Evolutionary conservation across 1,284 basidiomycete species (phyloP).

Genomic region (Amylostereum areolatum): DNA sequence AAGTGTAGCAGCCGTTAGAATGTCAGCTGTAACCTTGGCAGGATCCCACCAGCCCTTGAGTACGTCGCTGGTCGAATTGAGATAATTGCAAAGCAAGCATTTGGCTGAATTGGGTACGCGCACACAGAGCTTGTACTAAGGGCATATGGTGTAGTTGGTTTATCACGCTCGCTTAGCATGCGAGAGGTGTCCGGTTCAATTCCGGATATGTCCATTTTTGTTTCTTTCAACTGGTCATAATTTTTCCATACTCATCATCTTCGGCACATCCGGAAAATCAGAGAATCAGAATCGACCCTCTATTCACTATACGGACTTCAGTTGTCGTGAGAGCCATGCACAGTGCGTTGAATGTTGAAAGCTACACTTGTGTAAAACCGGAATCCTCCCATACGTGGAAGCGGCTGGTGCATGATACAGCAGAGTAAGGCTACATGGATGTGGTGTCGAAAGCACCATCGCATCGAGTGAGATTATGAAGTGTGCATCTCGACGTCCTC

Average conservation of each 20-base stretch:
- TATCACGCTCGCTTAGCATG: constrained; percentile 3
- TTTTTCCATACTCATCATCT: neutral
- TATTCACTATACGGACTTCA: neutral
- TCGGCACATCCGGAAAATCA: neutral
- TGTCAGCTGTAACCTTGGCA: too few species aligned
- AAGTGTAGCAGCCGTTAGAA: too few species aligned
- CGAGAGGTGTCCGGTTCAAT: constrained; percentile 3
- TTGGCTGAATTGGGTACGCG: too few species aligned
- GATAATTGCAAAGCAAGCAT: too few species aligned
- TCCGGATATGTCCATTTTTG: constrained; percentile 1
- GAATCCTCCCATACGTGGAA: neutral
- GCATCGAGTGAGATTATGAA: constrained; percentile 3
- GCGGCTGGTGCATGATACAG: neutral
- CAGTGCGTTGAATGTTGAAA: neutral
- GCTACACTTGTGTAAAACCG: neutral
- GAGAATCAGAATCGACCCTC: neutral
- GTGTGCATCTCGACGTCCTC: constrained; percentile 36
- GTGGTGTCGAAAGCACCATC: neutral
- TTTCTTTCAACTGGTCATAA: neutral
- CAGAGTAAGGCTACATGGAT: neutral
- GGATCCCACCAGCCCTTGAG: too few species aligned
- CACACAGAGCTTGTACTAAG: neutral
- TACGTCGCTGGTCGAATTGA: too few species aligned
- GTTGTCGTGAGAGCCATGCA: neutral
- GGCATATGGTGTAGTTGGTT: constrained; percentile 2